Evolutionary conservation across 2,329 filamentous ascomycete species (phyloP).

Genomic region (Bipolaris zeicola): DNA sequence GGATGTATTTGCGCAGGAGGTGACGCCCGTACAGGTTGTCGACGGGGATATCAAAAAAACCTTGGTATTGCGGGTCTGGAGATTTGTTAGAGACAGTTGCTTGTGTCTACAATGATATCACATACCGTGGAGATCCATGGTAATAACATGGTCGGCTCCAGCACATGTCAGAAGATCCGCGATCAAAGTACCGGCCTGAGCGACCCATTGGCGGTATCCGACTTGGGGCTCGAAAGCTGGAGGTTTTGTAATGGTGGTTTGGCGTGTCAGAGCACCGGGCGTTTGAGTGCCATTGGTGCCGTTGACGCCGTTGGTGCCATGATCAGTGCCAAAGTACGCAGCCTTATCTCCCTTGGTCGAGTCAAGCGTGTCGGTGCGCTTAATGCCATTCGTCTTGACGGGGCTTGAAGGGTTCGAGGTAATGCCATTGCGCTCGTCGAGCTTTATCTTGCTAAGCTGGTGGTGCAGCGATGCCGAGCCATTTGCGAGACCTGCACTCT

Average conservation of each 20-base stretch:
- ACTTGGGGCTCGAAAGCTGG: constrained; percentile 76
- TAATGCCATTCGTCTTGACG: constrained; percentile 31
- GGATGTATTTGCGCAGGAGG: constrained; percentile 70
- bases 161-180: constrained; percentile 94
- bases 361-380: constrained; percentile 43
- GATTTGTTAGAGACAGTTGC: constrained; percentile 12
- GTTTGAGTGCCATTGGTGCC: constrained; percentile 19
- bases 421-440: constrained; percentile 60
- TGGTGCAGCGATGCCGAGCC: constrained; percentile 73
- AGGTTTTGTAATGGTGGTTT: constrained; percentile 54
- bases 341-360: constrained; percentile 37
- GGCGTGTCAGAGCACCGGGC: constrained; percentile 15
- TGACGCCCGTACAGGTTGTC: constrained; percentile 93
- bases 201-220: constrained; percentile 98
- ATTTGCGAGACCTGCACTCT: constrained; percentile 68
- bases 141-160: constrained; percentile 95
- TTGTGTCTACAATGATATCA: background rate
- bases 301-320: constrained; percentile 37
- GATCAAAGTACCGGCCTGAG: constrained; percentile 92
- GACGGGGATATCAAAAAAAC: constrained; percentile 98
- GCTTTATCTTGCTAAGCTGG: constrained; percentile 71
- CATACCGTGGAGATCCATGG: constrained; percentile 75
- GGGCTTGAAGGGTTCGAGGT: constrained; percentile 36
- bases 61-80: constrained; percentile 92
- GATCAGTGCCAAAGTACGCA: constrained; percentile 24